Evolutionary conservation across 208 protist species (phyloP).

Genomic region (Trypanosomatidae sp.): DNA sequence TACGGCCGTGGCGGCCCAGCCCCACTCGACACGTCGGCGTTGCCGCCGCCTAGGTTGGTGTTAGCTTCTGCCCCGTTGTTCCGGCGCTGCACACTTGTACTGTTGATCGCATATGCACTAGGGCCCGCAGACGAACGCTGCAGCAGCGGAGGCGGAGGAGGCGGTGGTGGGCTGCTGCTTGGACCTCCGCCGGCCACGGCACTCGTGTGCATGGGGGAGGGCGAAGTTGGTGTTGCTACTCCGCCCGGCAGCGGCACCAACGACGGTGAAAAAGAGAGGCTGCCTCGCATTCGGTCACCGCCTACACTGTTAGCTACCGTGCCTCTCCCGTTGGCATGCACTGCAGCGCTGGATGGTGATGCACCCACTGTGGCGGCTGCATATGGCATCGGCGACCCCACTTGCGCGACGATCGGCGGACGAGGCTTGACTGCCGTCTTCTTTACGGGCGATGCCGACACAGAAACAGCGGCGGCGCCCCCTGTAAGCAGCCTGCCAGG

Average conservation of each 20-base stretch:
- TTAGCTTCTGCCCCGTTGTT: slow-evolving; percentile 5
- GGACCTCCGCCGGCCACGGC: background rate
- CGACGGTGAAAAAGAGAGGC: background rate
- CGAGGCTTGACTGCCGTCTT: slow-evolving; percentile 5
- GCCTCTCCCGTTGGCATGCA: background rate
- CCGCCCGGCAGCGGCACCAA: background rate
- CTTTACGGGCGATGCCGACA: slow-evolving; percentile 4
- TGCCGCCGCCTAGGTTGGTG: slow-evolving; percentile 3
- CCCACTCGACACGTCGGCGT: slow-evolving; percentile 4
- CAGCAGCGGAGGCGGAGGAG: background rate
- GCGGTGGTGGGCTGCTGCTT: background rate
- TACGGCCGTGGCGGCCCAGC: slow-evolving; percentile 12
- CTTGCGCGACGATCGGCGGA: background rate
- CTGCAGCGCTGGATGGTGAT: slow-evolving; percentile 2
- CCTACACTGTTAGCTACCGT: background rate
- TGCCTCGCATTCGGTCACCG: slow-evolving; percentile 5
- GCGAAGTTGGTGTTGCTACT: background rate
- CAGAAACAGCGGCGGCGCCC: background rate
- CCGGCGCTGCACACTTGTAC: slow-evolving; percentile 1
- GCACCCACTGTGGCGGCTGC: background rate
- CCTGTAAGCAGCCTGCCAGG: background rate
- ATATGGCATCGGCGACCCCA: background rate
- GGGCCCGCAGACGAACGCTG: background rate
- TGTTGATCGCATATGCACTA: background rate
- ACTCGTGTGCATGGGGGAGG: background rate